phyloP scores from a whole-genome alignment of 345 rosid genomes.

The Camelina neglecta region DNA sequence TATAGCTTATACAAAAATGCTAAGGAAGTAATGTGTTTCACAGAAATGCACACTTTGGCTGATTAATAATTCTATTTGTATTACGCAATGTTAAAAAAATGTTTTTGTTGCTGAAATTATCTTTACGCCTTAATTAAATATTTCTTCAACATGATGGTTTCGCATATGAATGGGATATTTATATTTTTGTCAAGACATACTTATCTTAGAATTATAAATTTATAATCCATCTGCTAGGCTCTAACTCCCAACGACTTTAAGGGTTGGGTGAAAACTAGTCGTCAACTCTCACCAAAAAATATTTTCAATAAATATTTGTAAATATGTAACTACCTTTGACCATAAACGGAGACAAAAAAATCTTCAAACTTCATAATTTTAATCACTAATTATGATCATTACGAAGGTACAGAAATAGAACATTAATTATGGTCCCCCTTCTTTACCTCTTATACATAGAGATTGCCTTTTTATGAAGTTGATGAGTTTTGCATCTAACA shows the following conservation, averaged over 20 bases:
- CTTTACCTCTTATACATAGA: background rate
- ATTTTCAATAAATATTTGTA: background rate
- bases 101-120: background rate
- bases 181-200: background rate
- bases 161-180: background rate
- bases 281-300: background rate
- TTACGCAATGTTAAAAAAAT: background rate
- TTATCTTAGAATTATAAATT: background rate
- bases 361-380: conserved; percentile 5
- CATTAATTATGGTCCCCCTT: background rate
- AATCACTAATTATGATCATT: background rate
- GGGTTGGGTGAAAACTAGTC: background rate
- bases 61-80: conserved; percentile 32
- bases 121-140: background rate
- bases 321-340: conserved; percentile 1
- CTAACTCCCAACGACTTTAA: conserved; percentile 35
- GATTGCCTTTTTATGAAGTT: background rate
- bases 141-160: background rate
- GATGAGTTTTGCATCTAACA: background rate
- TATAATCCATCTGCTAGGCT: background rate
- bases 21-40: conserved; percentile 13
- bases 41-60: conserved; percentile 15
- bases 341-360: background rate
- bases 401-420: background rate
- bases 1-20: conserved; percentile 13